These are phyloP conservation scores for Pythium chondricola DNA, from an alignment of 352 stramenopile species.

Conservation along the genomic window DNA sequence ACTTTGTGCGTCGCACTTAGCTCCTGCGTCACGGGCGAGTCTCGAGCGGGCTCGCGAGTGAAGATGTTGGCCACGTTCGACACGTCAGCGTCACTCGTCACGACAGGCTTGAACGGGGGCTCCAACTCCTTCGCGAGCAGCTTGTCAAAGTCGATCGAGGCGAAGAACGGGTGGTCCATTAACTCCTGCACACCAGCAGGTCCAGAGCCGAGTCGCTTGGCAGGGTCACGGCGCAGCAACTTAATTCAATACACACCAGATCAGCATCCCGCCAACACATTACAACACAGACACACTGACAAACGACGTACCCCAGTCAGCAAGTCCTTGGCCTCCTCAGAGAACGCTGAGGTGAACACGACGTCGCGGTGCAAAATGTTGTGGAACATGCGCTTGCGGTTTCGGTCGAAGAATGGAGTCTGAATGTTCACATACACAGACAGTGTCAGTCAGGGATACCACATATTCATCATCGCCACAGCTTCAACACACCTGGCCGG, in stretches of 20 bases:
- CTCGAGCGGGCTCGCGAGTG: slow-evolving; percentile 73
- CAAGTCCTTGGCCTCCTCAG: slow-evolving; percentile 81
- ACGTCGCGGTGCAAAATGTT: slow-evolving; percentile 89
- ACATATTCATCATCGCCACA: neutral
- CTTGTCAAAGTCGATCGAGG: slow-evolving; percentile 80
- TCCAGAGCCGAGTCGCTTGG: slow-evolving; percentile 74
- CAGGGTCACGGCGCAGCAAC: slow-evolving; percentile 77
- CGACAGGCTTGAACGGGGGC: slow-evolving; percentile 81
- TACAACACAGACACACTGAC: no score
- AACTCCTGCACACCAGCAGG: slow-evolving; percentile 84
- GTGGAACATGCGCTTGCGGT: slow-evolving; percentile 93
- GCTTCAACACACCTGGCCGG: slow-evolving; percentile 40
- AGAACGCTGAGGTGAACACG: slow-evolving; percentile 83
- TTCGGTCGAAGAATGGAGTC: slow-evolving; percentile 94
- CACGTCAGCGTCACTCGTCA: slow-evolving; percentile 76
- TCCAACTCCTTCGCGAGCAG: slow-evolving; percentile 78
- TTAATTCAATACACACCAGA: slow-evolving; percentile 10
- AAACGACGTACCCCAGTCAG: slow-evolving; percentile 46
- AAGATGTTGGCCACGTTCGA: slow-evolving; percentile 88
- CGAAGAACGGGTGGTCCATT: slow-evolving; percentile 88
- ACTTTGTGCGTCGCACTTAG: slow-evolving; percentile 76
- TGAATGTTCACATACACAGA: slow-evolving; percentile 15
- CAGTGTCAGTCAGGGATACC: neutral
- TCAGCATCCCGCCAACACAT: slow-evolving; percentile 1
- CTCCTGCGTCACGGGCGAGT: slow-evolving; percentile 85